Conservation (phyloP, 2,329 filamentous ascomycete genomes). For the Coniosporium tulheliwenetii region DNA sequence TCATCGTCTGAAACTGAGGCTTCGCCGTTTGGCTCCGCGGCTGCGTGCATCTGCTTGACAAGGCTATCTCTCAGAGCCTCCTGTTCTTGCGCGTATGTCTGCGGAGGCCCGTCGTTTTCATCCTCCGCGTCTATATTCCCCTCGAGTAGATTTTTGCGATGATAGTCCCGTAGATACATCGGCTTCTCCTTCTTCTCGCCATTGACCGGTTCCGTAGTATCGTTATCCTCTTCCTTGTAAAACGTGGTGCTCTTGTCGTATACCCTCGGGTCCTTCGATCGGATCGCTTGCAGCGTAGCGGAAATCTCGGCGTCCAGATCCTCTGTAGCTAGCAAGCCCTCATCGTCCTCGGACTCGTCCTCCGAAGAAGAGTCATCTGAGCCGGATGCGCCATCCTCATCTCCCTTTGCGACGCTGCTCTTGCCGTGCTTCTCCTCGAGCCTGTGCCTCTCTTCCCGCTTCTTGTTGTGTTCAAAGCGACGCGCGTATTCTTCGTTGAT, state of each 20-base stretch:
- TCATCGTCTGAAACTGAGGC: slow-evolving; percentile 42
- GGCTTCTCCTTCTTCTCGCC: slow-evolving; percentile 59
- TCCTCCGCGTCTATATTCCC: slow-evolving; percentile 47
- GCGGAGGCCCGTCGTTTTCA: slow-evolving; percentile 36
- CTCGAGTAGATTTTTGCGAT: slow-evolving; percentile 72
- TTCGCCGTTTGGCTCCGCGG: slow-evolving; percentile 32
- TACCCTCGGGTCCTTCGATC: slow-evolving; percentile 77
- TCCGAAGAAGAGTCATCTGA: slow-evolving; percentile 54
- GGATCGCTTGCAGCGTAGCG: slow-evolving; percentile 74
- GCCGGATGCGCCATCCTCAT: slow-evolving; percentile 30
- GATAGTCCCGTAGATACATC: slow-evolving; percentile 77
- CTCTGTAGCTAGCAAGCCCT: slow-evolving; percentile 72
- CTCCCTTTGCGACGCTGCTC: slow-evolving; percentile 19
- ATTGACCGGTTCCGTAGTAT: slow-evolving; percentile 10
- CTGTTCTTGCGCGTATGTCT: slow-evolving; percentile 80
- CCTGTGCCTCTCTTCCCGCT: slow-evolving; percentile 70
- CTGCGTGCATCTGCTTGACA: slow-evolving; percentile 64
- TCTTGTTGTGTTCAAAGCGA: slow-evolving; percentile 93
- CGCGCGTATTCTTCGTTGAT: slow-evolving; percentile 84
- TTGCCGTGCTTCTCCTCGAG: slow-evolving; percentile 79
- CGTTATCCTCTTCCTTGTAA: slow-evolving; percentile 50
- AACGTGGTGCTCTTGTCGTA: slow-evolving; percentile 73
- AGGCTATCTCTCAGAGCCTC: slow-evolving; percentile 65
- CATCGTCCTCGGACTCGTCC: slow-evolving; percentile 74
- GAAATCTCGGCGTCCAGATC: slow-evolving; percentile 76